Conservation (phyloP, 345 rosid genomes). For the Pugionium cornutum region DNA sequence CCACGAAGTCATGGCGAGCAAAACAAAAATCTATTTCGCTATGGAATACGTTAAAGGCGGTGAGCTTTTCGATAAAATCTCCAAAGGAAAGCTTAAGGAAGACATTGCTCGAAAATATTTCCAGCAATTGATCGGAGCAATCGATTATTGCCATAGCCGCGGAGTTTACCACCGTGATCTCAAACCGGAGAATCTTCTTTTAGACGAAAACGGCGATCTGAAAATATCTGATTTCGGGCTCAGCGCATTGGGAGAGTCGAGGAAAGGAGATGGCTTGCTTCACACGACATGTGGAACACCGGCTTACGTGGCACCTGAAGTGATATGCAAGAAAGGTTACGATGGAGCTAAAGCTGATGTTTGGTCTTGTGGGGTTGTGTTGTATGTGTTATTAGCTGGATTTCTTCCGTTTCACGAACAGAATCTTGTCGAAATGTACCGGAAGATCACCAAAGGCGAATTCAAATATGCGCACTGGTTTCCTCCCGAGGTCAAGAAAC, state of each 20-base stretch:
- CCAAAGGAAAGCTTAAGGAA: conserved; percentile 75
- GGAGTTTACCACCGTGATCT: conserved; percentile 88
- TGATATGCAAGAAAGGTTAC: conserved; percentile 72
- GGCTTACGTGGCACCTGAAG: conserved; percentile 87
- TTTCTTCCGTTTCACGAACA: conserved; percentile 70
- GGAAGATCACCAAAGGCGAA: conserved; percentile 63
- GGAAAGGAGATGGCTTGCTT: conserved; percentile 68
- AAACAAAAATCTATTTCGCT: conserved; percentile 69
- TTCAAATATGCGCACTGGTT: conserved; percentile 81
- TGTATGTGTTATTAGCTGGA: conserved; percentile 75
- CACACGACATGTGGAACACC: conserved; percentile 96
- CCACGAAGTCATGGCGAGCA: conserved; percentile 91
- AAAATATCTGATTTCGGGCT: conserved; percentile 81
- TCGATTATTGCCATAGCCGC: conserved; percentile 82
- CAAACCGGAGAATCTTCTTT: conserved; percentile 82
- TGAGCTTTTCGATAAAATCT: conserved; percentile 74
- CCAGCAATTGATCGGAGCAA: conserved; percentile 72
- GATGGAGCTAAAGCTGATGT: conserved; percentile 82
- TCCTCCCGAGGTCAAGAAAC: conserved; percentile 64
- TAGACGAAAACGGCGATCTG: conserved; percentile 68
- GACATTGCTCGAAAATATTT: conserved; percentile 65
- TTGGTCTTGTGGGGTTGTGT: conserved; percentile 84
- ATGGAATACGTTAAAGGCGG: conserved; percentile 81
- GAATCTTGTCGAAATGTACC: conserved; percentile 69
- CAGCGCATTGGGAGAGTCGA: conserved; percentile 61